phyloP scores from a whole-genome alignment of 176 grass and related monocot genomes.

The Zoysia japonica region DNA sequence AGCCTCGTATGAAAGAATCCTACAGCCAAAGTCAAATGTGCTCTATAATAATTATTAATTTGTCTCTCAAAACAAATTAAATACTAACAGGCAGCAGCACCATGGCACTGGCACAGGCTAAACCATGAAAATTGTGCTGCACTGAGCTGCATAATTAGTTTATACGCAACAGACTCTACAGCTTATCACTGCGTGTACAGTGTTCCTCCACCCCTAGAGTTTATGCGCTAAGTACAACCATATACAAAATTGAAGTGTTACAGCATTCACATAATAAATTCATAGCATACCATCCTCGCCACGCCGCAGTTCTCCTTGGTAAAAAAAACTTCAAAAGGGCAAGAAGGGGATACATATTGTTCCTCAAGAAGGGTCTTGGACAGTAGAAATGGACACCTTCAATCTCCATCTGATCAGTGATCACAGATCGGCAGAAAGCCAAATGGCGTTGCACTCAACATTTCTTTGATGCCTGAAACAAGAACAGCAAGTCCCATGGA shows the following conservation, averaged over 20 bases:
- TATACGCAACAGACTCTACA: constrained; percentile 38
- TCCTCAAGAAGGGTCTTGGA: constrained; percentile 32
- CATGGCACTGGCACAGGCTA: neutral
- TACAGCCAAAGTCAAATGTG: constrained; percentile 23
- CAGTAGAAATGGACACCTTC: neutral
- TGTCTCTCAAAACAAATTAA: neutral
- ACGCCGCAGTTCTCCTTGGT: constrained; percentile 29
- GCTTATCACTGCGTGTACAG: constrained; percentile 55
- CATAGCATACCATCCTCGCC: constrained; percentile 41
- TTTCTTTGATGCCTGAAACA: constrained; percentile 17
- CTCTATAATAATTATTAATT: neutral
- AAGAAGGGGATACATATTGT: constrained; percentile 20
- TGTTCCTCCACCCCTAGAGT: constrained; percentile 58
- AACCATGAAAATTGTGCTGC: neutral
- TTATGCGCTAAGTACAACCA: constrained; percentile 38
- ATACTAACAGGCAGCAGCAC: neutral
- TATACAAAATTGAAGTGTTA: neutral
- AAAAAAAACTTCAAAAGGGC: constrained; percentile 34
- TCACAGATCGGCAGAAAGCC: constrained; percentile 32
- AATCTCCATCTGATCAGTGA: constrained; percentile 33
- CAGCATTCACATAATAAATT: constrained; percentile 31
- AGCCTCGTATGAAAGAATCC: neutral
- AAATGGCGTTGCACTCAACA: constrained; percentile 1
- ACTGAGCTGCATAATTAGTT: neutral
- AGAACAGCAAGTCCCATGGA: neutral